phyloP scores from a whole-genome alignment of 148 eudicot genomes.

The Oxyria digyna region DNA sequence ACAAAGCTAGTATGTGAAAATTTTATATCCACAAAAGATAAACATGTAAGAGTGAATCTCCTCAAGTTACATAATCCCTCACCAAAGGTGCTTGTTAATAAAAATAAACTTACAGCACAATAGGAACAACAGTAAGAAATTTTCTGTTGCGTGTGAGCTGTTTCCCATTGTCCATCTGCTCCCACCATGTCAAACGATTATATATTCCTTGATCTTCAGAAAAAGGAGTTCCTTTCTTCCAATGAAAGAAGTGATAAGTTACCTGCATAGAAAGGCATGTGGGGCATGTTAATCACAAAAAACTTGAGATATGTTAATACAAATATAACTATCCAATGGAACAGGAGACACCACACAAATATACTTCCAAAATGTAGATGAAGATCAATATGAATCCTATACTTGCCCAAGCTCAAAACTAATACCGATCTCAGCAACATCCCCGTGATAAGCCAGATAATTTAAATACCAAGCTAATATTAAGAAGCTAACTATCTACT shows the following conservation, averaged over 20 bases:
- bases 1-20: not conserved
- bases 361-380: not conserved
- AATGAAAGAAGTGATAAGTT: slow-evolving; percentile 85
- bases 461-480: not conserved
- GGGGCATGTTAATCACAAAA: not conserved
- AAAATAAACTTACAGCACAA: slow-evolving; percentile 66
- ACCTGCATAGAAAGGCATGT: slow-evolving; percentile 24
- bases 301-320: not conserved
- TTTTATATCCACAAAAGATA: not conserved
- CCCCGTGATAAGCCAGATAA: not conserved
- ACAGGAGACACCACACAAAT: not conserved
- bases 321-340: not conserved
- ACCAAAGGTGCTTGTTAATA: not conserved
- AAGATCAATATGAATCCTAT: not conserved
- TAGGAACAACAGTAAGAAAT: slow-evolving; percentile 81
- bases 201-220: slow-evolving; percentile 95
- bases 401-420: not conserved
- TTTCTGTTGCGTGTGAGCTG: slow-evolving; percentile 95
- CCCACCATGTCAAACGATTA: slow-evolving; percentile 95
- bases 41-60: not conserved
- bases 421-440: not conserved
- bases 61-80: not conserved
- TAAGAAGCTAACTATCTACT: not conserved
- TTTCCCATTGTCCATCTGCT: slow-evolving; percentile 82
- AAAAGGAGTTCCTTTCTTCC: slow-evolving; percentile 95